Conservation (phyloP, 768 basidiomycete genomes). For the Pulveroboletus frians region DNA sequence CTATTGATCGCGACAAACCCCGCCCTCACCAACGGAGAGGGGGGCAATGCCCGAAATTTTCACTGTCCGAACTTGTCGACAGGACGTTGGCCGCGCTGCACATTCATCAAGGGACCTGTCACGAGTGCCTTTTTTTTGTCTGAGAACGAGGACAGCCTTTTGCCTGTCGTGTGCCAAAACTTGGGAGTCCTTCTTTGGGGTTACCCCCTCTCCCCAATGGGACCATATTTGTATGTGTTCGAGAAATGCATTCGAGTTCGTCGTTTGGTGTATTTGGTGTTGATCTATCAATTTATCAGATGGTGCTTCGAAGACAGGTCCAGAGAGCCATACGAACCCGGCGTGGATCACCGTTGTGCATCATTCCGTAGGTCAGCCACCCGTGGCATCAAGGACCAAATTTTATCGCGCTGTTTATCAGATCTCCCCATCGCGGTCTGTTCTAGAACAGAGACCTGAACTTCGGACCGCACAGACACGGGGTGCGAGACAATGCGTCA, state of each 20-base stretch:
- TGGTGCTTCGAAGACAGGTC: not conserved
- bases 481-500: not conserved
- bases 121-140: slow-evolving; percentile 1
- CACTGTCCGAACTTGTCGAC: slow-evolving; percentile 16
- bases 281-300: slow-evolving; percentile 11
- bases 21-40: not conserved
- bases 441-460: slow-evolving; percentile 1
- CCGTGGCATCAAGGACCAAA: not conserved
- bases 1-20: slow-evolving; percentile 14
- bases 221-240: slow-evolving; percentile 1
- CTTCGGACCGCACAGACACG: slow-evolving; percentile 2
- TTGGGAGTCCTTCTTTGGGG: not conserved
- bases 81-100: slow-evolving; percentile 13
- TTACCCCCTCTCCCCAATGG: not conserved
- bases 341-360: slow-evolving; percentile 9
- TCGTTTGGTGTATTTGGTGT: slow-evolving; percentile 1
- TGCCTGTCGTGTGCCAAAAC: not conserved
- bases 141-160: not conserved
- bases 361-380: not conserved
- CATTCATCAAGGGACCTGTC: not conserved
- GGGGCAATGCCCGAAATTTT: slow-evolving; percentile 6
- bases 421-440: slow-evolving; percentile 6
- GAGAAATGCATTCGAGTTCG: slow-evolving; percentile 1
- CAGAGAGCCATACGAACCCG: slow-evolving; percentile 6
- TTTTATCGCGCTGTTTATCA: not conserved